Evolutionary conservation across 306 rosid species (phyloP), one percentile per base, ranked within the genome.

Genomic region (Crataegus laevigata): DNA sequence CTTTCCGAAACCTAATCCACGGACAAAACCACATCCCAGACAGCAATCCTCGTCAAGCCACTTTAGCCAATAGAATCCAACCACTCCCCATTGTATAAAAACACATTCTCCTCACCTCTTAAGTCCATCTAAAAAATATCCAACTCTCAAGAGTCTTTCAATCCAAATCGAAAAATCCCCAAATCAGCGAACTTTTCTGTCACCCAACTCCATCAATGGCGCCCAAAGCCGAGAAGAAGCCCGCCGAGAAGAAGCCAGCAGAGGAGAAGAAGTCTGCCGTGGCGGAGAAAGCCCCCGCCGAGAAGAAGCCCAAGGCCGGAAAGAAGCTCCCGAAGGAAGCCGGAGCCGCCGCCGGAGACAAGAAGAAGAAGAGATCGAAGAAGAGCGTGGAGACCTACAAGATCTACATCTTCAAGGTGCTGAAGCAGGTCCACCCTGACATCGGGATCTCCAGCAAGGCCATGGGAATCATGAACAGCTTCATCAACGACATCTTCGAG

Each of bases 361-460:
- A 90, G 87, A 90, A 90, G 89, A 90, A 86, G 87, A 90, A 90
- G 93, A 83, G 93, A 1, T 78, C 2, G 62, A 88, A 86, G 86
- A 90, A 90, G 89, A 90, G 87, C 74, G 77, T 85, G 0, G 96
- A 90, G 55, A 90, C 96, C 0, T 90, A 90, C 87, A 89, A 89
- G 91, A 89, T 89, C 82, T 89, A 89, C 85, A 89, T 89, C 75
- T 89, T 89, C 84, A 90, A 90, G 86, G 96, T 90, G 0, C 66
- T 90, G 63, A 90, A 90, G 73, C 96, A 90, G 29, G 96, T 90
- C 11, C 92, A 90, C 76, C 96, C 96, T 0, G 91, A 88, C 69
- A 90, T 90, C n/a, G 96, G 96, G 0, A 90, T 90, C 74, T 88
- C 92, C 1, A 86, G 89, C 86, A 90, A 90, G 67, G 92, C 96